Base-by-base conservation (phyloP, 805 yeast genomes). In the Tetrapisispora iriomotensis region DNA sequence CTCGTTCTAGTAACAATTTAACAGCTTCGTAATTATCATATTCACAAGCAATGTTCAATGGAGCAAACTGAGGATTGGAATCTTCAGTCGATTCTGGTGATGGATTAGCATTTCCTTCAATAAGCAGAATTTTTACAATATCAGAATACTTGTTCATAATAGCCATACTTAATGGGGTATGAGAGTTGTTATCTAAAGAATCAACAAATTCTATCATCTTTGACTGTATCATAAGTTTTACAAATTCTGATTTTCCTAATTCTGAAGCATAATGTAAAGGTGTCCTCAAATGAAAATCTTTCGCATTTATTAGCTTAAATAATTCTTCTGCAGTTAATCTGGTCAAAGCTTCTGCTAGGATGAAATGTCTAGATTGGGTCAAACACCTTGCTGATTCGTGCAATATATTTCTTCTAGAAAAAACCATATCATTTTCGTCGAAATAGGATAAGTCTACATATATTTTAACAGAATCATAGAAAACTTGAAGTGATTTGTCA, bases 231-330 rank as follows among this genome's bases (percentile, higher is more conserved):
- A 72, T 48, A 3, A 71, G 50, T 19, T 49, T 46, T 14, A 73
- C 62, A 19, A 72, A 53, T 29, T 68, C 72, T 25, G 60, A 51
- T 44, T 74, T 66, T 0, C 79, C 79, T 37, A 65, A 50, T 43
- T 75, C 79, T 3, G 94, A 72, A 5, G 95, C 94, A 56, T 87
- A 86, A 60, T 90, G 97, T 14, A 92, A 63, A 18, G 96, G 88
- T 1, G 81, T 77, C 46, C 90, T 71, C 3, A 94, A 94, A 47
- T 77, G 75, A 35, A 73, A 67, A 58, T 83, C 94, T 50, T 70
- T 73, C 13, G 62, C 55, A 26, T 64, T 62, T 13, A 66, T 37
- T n/a, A 62, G 42, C n/a, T 39, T 37, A 12, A 61, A 41, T 1
- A 47, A 44, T 4, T 51, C 54, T 19, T 48, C 42, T 2, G 46